Evolutionary conservation across 352 stramenopile species (phyloP), one percentile per base, ranked within the genome.

Genomic region (Saprolegnia diclina): DNA sequence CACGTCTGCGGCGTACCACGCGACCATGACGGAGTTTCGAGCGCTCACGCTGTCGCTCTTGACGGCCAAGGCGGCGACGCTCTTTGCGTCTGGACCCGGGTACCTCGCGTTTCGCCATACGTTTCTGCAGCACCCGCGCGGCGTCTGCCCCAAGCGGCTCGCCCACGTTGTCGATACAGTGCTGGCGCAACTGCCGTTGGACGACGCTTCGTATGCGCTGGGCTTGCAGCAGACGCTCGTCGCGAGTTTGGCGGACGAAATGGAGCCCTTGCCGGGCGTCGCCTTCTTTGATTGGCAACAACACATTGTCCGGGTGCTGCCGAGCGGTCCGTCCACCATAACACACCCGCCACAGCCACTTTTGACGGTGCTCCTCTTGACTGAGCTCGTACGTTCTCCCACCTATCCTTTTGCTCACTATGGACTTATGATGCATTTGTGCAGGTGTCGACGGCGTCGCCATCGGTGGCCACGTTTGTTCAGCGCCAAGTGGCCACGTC

Each of bases 261-360:
- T n/a, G 24, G 52, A 24, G 24, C 11, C 11, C 24, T 59, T 35
- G 29, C 29, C 24, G 1, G 35, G 7, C 11, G 11, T n/a, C 10
- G 24, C 52, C 3, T 59, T 59, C 9, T 59, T 59, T 9, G 52
- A 59, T n/a, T 59, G 52, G 52, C 11, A 59, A 19, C 11, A 16
- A 7, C 52, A 59, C 35, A 9, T 59, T n/a, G 13, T 59, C 3
- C 3, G 3, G 13, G 24, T 9, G 35, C 13, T 59, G 24, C 52
- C 52, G 24, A 35, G 29, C 29, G 29, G 29, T 5, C 29, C 29
- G 29, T 35, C 29, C 29, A 6, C 2, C 29, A 5, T 5, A 2
- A 5, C 29, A 5, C 5, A 35, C 29, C 29, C 29, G 29, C 29
- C 29, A 35, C 29, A 35, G 29, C 29, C 52, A 4, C 35, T 59